Evolutionary conservation across 176 grass and related monocot genomes (phyloP).

Genomic region (Triticum timopheevii): DNA sequence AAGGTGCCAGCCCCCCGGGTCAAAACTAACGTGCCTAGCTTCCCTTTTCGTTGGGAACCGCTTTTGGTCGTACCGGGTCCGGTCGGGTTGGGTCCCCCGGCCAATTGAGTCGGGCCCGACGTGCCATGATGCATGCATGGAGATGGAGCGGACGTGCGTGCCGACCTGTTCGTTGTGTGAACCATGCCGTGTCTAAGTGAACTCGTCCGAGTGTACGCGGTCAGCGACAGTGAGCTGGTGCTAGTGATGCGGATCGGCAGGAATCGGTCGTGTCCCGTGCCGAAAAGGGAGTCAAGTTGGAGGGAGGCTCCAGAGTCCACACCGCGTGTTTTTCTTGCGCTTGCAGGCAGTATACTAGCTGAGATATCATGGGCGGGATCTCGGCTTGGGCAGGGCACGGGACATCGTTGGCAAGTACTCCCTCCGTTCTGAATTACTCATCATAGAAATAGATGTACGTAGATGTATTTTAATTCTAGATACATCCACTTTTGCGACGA

Average conservation of each 20-base stretch:
- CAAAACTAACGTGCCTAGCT: conserved; percentile 38
- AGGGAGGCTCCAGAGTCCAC: neutral
- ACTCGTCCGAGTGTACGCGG: neutral
- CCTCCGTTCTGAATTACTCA: too few relatives aligned
- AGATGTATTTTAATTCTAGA: too few relatives aligned
- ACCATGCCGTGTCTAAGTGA: neutral
- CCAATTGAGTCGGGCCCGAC: neutral
- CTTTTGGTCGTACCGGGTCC: neutral
- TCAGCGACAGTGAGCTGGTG: neutral
- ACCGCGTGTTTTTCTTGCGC: neutral
- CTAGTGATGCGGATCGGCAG: too few relatives aligned
- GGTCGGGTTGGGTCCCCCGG: too few relatives aligned
- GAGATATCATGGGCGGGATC: neutral
- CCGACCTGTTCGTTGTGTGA: neutral
- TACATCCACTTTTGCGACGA: too few relatives aligned
- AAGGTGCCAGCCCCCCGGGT: neutral
- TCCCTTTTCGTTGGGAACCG: conserved; percentile 20
- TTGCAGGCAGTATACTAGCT: neutral
- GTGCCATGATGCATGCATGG: too few relatives aligned
- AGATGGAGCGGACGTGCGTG: neutral
- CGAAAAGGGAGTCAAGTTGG: too few relatives aligned
- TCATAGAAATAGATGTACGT: too few relatives aligned
- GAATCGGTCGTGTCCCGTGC: neutral
- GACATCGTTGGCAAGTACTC: neutral
- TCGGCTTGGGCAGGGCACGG: neutral